Base-by-base conservation (phyloP, 495 filamentous ascomycete species). In the Penicillium pulvis region DNA sequence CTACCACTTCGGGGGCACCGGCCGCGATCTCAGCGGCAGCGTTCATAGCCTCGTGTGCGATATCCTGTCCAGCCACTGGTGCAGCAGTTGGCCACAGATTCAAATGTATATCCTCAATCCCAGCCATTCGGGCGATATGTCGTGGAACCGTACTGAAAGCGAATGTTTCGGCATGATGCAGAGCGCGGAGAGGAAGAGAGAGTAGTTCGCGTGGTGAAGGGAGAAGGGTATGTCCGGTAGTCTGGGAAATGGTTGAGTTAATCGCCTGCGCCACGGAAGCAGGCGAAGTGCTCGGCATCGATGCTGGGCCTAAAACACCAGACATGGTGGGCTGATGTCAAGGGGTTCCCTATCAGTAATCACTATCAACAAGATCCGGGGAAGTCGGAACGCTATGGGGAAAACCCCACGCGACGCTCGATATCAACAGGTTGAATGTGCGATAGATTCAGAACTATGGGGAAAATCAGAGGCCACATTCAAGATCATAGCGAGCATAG, bases 121-220 rank as follows among this genome's bases (percentile, higher is more conserved):
- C 73, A 17, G 64, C 59, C 8, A 76, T 24, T 35, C 68, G 69
- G 11, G 61, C 72, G 28, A 76, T 42, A n/a, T 71, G 69, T 51
- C 62, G 63, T n/a, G 76, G 76, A 26, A 79, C 56, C 1, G 71
- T 73, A 12, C 59, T 68, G 48, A 77, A 71, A 1, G 73, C 71
- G 51, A 76, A 74, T 5, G 67, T 64, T 51, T 78, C 75, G 23
- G 67, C 70, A 44, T 69, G 71, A 51, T 74, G 62, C 23, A 79
- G 62, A 28, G 65, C 73, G 46, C 75, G 75, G 59, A 78, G 60
- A 28, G 75, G 74, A 24, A 70, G 58, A 6, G 61, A 62, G 28
- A 78, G 56, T 19, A 77, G 54, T 26, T 74, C 68, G 56, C 69
- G 73, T 16, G 74, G 63, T 47, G 61, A 72, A 19, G 74, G 72